A percentile compares a stretch with the other conserved stretches of the same genome.
Evolutionary conservation across 2,329 filamentous ascomycete genomes (phyloP).

Genomic region (Alternaria sp.): DNA sequence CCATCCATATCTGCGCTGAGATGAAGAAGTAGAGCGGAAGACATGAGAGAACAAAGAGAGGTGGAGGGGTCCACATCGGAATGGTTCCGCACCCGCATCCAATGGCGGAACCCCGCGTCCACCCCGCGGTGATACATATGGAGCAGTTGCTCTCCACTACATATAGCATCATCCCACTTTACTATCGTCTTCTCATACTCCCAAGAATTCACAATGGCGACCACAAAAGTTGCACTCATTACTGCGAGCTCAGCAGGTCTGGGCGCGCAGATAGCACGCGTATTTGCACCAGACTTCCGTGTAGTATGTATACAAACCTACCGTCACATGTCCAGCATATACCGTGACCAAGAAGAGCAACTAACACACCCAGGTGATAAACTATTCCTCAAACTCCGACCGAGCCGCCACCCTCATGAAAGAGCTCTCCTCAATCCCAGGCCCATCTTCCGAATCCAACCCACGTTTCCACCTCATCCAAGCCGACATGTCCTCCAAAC

Average conservation of each 20-base stretch:
- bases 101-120: constrained; percentile 9
- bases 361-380: constrained; percentile 48
- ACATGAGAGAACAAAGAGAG: background rate
- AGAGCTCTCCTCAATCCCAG: constrained; percentile 50
- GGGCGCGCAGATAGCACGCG: constrained; percentile 56
- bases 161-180: too few species aligned
- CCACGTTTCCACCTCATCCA: constrained; percentile 54
- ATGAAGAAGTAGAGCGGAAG: background rate
- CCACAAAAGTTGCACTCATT: constrained; percentile 55
- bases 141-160: background rate
- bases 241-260: constrained; percentile 58
- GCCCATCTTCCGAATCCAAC: constrained; percentile 29
- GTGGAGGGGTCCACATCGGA: background rate
- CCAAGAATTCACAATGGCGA: constrained; percentile 32
- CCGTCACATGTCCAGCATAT: background rate
- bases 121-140: background rate
- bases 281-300: constrained; percentile 55
- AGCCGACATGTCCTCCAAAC: constrained; percentile 54
- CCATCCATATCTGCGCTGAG: too few species aligned
- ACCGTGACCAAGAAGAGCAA: background rate
- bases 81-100: constrained; percentile 1
- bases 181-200: too few species aligned
- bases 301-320: constrained; percentile 43
- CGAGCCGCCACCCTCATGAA: constrained; percentile 50
- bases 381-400: constrained; percentile 54